Base-by-base conservation (phyloP, 345 rosid genomes). In the Iberis pinnata region DNA sequence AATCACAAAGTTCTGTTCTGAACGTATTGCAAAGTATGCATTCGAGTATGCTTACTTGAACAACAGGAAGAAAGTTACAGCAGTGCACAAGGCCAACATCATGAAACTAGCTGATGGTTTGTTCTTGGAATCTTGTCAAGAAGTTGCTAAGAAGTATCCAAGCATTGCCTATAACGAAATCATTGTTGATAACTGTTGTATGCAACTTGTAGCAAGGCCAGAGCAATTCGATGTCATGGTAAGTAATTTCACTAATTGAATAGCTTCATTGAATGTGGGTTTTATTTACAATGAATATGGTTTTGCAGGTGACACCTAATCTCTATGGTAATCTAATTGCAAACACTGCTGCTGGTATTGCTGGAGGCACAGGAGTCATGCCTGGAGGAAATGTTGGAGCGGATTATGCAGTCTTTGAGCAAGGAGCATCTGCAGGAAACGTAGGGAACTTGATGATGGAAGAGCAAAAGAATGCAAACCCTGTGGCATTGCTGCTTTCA, bases 201-300 rank as follows among this genome's bases (percentile, higher is more conserved):
- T 84, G 97, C 96, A 92, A 71, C 98, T 88, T 56, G 97, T 92
- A 43, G 78, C 98, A 0, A 92, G 77, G 80, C 98, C 98, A 31
- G 98, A 92, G 71, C 98, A 92, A 52, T 92, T 92, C 19, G 99
- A 93, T 49, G 97, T 88, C 70, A 88, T 93, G 97, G 99, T 88
- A 83, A 20, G 2, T 38, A 12, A 12, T 58, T 18, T 6, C 38
- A 2, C 18, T 35, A 46, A 13, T 31, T 31, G 15, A 43, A 11
- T 50, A 17, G 57, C 12, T 64, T 37, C 16, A 14, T 45, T 45
- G 8, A 12, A 12, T 24, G 0, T 1, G 4, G 59, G n/a, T 11
- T 53, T 16, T 18, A 15, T 24, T 37, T 22, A 22, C 4, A 32
- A 7, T 67, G 44, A 18, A 14, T 49, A 12, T 37, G 43, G n/a